A percentile compares a stretch with the other conserved stretches of the same genome.
These are phyloP conservation scores for Aspergillus melleus DNA, from an alignment of 2,329 filamentous ascomycete species.

Conservation along the genomic window DNA sequence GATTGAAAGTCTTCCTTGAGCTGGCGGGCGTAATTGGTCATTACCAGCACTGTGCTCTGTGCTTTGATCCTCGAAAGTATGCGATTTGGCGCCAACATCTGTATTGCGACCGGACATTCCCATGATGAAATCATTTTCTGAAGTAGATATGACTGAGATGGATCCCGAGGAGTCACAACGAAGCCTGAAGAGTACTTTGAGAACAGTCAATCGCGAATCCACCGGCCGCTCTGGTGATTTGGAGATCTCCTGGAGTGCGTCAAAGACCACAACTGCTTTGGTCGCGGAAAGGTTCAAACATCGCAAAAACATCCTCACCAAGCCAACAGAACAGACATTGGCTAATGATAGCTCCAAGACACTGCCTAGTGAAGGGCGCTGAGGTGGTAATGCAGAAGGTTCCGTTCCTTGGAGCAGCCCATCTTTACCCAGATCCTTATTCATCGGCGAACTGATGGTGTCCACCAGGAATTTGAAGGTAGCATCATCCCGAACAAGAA, in stretches of 20 bases:
- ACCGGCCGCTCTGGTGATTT: constrained; percentile 60
- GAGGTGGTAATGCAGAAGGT: constrained; percentile 29
- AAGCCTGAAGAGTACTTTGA: constrained; percentile 78
- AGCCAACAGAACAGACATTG: constrained; percentile 70
- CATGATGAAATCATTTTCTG: constrained; percentile 73
- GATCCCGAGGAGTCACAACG: constrained; percentile 78
- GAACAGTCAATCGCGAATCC: constrained; percentile 70
- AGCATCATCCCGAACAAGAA: constrained; percentile 28
- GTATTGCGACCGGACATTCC: constrained; percentile 66
- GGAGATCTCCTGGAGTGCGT: constrained; percentile 64
- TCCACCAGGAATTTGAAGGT: constrained; percentile 35
- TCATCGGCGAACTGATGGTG: constrained; percentile 38
- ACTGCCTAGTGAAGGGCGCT: constrained; percentile 32
- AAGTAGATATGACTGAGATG: constrained; percentile 68
- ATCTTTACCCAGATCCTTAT: constrained; percentile 31
- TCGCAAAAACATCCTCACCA: constrained; percentile 74
- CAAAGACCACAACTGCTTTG: constrained; percentile 65
- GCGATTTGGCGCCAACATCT: constrained; percentile 48
- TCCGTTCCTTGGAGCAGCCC: constrained; percentile 42
- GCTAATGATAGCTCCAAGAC: constrained; percentile 35
- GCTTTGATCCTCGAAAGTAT: constrained; percentile 44
- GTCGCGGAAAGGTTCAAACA: constrained; percentile 65
- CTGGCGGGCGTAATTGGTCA: constrained; percentile 35
- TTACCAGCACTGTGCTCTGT: constrained; percentile 36
- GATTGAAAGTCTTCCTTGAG: constrained; percentile 29